Base-by-base conservation (phyloP, 2,329 filamentous ascomycete species). In the Cladobotryum mycophilum region DNA sequence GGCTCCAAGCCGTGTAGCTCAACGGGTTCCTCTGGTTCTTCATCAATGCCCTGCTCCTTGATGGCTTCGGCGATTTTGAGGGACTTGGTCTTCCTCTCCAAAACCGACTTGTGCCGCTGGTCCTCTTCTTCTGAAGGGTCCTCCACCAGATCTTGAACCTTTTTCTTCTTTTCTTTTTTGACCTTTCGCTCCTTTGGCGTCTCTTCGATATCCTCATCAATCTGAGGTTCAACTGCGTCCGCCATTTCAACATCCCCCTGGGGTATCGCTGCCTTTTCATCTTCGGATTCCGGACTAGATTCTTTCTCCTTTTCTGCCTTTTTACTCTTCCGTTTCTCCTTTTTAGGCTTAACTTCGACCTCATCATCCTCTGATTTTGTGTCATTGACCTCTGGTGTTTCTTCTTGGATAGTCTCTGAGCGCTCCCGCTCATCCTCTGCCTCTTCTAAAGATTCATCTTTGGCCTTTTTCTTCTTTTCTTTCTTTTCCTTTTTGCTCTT, bases 1-100 rank as follows among this genome's bases (percentile, higher is more conserved):
- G 89, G 90, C 50, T 86, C 82, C 1, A 97, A 74, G 18, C 88
- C 89, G 64, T 90, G 84, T 3, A 84, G 64, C 18, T 54, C 52
- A 11, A 40, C 36, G 18, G 45, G 45, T 60, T 81, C 76, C 12
- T 59, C 58, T 18, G 64, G 56, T 38, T 70, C 67, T 14, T 61
- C 59, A 4, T 69, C 66, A n/a, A 64, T 59, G 34, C 62, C 60
- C 30, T 61, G 58, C 1, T 64, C 59, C 2, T 67, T 61, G 3
- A 69, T 65, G 11, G 70, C 58, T 50, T 73, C 71, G 3, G 74
- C 69, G 52, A 74, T 67, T 53, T 74, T 75, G 33, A 83, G 65
- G 1, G 79, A 78, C 57, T 79, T 84, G 17, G 75, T 69, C 37
- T 76, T 74, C 57, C 80, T 81, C 41, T 78, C 72, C 34, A 84